A percentile compares a stretch with the other conserved stretches of the same genome.
These are phyloP conservation scores for Albatrellus ellisii DNA, from an alignment of 768 basidiomycete genomes.

Conservation along the genomic window DNA sequence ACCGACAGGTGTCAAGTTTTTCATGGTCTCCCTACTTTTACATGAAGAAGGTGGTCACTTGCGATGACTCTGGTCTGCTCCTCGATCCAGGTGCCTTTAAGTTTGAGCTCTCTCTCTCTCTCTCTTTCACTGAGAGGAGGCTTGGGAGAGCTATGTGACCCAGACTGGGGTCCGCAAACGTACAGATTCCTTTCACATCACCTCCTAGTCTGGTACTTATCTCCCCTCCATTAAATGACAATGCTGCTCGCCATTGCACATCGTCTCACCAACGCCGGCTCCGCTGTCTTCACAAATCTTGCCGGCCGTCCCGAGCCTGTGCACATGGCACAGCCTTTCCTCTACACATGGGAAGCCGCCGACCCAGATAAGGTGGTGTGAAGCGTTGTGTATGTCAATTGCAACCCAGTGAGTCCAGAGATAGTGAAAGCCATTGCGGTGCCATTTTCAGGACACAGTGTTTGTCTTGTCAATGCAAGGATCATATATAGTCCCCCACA, in stretches of 20 bases:
- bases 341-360: conserved; percentile 17
- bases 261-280: conserved; percentile 32
- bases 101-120: too few species aligned
- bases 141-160: too few species aligned
- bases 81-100: too few species aligned
- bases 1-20: too few species aligned
- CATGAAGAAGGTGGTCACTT: too few species aligned
- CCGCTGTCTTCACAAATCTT: conserved; percentile 41
- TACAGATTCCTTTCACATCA: not conserved
- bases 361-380: too few species aligned
- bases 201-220: not conserved
- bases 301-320: conserved; percentile 40
- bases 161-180: not conserved
- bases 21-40: too few species aligned
- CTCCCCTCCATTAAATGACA: not conserved
- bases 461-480: conserved; percentile 38
- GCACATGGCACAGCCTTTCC: conserved; percentile 28
- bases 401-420: conserved; percentile 43
- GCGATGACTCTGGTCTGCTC: too few species aligned
- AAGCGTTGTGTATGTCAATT: conserved; percentile 43
- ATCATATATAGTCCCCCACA: conserved; percentile 46
- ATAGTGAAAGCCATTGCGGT: conserved; percentile 34
- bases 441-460: conserved; percentile 26
- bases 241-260: conserved; percentile 24
- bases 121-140: too few species aligned